These are phyloP conservation scores for Lasiodiplodia sp. DNA, from an alignment of 2,329 filamentous ascomycete genomes.

Conservation along the genomic window DNA sequence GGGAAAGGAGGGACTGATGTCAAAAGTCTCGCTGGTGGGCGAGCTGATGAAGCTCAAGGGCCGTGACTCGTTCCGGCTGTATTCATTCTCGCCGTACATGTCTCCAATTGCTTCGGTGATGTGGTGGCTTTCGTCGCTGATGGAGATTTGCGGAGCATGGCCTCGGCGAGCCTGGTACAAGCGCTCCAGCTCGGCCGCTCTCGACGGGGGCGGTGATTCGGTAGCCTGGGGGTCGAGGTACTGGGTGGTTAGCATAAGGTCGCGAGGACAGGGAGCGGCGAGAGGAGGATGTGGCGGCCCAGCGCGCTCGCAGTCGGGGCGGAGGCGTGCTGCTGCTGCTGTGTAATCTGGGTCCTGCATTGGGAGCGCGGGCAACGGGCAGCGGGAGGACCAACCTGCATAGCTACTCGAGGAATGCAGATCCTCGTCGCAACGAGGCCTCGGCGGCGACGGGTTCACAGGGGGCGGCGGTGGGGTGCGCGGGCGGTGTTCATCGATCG, in stretches of 20 bases:
- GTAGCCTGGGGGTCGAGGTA: constrained; percentile 30
- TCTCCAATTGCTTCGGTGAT: constrained; percentile 93
- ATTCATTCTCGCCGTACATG: constrained; percentile 80
- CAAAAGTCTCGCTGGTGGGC: constrained; percentile 59
- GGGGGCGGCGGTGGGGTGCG: constrained; percentile 30
- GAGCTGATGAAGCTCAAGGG: constrained; percentile 78
- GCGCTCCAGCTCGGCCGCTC: constrained; percentile 55
- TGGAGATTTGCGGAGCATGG: constrained; percentile 68
- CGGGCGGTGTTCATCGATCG: constrained; percentile 32
- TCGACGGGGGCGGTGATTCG: constrained; percentile 44
- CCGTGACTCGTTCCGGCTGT: constrained; percentile 64
- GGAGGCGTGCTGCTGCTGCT: constrained; percentile 20
- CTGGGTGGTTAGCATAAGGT: constrained; percentile 40
- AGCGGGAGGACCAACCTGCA: constrained; percentile 36
- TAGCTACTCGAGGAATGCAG: constrained; percentile 36
- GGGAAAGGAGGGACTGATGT: constrained; percentile 34
- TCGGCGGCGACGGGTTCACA: constrained; percentile 33
- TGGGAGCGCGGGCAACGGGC: constrained; percentile 25
- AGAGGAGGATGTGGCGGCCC: constrained; percentile 22
- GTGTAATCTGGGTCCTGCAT: constrained; percentile 30
- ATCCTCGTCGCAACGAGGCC: constrained; percentile 34
- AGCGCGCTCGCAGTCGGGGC: constrained; percentile 18
- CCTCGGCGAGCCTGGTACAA: constrained; percentile 61
- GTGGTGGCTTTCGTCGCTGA: constrained; percentile 91
- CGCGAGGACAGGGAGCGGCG: constrained; percentile 17